A percentile compares a stretch with the other conserved stretches of the same genome.
Conservation (phyloP, 1,284 basidiomycete species). For the Irpex rosettiformis region DNA sequence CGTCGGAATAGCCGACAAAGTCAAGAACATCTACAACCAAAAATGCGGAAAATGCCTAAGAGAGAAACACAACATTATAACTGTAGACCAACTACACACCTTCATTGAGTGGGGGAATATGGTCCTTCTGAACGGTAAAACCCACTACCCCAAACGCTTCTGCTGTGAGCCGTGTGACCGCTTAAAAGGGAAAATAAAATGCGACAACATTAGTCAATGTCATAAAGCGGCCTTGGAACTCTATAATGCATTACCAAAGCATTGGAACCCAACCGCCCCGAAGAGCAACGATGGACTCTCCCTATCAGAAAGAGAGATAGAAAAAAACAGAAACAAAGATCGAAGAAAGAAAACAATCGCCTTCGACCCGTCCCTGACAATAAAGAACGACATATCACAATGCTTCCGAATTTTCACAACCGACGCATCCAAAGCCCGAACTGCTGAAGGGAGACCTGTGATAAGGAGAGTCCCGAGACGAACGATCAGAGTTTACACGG, state of each 20-base stretch:
- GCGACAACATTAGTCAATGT: background rate
- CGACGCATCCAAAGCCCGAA: background rate
- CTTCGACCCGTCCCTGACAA: background rate
- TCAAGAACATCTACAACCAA: background rate
- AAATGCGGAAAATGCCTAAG: slow-evolving; percentile 7
- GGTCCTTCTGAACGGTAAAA: background rate
- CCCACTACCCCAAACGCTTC: background rate
- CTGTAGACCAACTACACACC: background rate
- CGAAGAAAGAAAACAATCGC: background rate
- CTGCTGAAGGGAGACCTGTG: background rate
- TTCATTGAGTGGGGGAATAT: background rate
- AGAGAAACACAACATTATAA: background rate
- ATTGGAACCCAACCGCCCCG: background rate
- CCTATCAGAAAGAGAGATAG: background rate
- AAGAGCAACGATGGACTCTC: background rate
- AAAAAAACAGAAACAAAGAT: background rate
- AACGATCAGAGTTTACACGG: slow-evolving; percentile 25
- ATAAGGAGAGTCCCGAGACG: background rate
- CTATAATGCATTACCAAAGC: background rate
- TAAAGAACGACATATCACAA: background rate
- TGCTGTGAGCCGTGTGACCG: background rate
- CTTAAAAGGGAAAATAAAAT: background rate
- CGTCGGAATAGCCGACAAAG: background rate
- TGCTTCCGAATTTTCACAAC: background rate
- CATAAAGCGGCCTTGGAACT: background rate